Conservation (phyloP, 306 rosid species). For the Castanea sativa region DNA sequence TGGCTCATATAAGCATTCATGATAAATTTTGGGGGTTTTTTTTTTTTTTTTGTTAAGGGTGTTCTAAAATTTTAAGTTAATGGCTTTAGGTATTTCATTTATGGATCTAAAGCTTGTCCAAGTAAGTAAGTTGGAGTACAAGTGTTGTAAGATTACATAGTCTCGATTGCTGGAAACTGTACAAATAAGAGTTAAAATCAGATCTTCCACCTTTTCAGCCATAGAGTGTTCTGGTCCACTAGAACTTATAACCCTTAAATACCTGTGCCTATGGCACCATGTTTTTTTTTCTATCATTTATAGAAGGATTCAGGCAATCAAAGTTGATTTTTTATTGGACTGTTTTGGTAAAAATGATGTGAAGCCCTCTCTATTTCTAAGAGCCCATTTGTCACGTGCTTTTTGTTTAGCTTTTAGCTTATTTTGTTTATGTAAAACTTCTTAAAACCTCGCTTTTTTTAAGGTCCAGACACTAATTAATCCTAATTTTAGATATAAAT, state of each 20-base stretch:
- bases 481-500: background rate
- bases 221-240: background rate
- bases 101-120: background rate
- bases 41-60: too few species aligned
- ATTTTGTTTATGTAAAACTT: too few species aligned
- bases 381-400: too few species aligned
- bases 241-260: background rate
- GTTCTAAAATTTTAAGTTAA: too few species aligned
- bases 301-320: background rate
- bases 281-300: background rate
- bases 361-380: background rate
- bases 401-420: too few species aligned
- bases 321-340: background rate
- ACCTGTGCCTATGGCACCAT: background rate
- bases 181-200: background rate
- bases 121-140: background rate
- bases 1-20: too few species aligned
- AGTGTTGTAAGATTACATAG: background rate
- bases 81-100: background rate
- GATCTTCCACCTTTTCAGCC: background rate
- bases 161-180: background rate
- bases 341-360: background rate
- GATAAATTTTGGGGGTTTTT: too few species aligned
- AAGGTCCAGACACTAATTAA: background rate
- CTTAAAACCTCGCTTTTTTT: too few species aligned